A percentile compares a stretch with the other conserved stretches of the same genome.
phyloP scores from a whole-genome alignment of 2,329 filamentous ascomycete genomes.

The Scedosporium boydii region DNA sequence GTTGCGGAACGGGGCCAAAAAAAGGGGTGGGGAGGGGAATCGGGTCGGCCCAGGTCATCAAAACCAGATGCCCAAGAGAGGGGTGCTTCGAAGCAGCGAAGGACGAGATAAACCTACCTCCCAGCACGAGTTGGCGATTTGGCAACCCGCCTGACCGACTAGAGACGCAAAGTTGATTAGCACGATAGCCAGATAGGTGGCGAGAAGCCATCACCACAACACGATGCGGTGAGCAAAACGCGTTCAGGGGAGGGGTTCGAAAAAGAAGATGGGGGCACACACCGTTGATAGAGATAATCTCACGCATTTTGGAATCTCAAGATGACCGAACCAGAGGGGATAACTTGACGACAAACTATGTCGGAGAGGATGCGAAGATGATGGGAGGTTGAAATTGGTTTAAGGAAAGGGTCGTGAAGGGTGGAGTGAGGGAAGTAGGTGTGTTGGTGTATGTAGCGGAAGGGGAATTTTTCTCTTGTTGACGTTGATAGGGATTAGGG shows the following conservation, averaged over 20 bases:
- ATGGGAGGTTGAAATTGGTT: slow-evolving; percentile 5
- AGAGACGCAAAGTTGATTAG: slow-evolving; percentile 23
- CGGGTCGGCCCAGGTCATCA: not conserved
- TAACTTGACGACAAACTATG: slow-evolving; percentile 6
- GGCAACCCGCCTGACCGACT: slow-evolving; percentile 99
- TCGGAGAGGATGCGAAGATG: slow-evolving; percentile 5
- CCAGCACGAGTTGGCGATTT: slow-evolving; percentile 99
- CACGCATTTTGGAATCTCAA: slow-evolving; percentile 68
- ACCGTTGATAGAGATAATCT: slow-evolving; percentile 99
- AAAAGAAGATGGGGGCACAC: slow-evolving; percentile 30
- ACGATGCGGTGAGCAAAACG: slow-evolving; percentile 33
- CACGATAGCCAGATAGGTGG: not conserved
- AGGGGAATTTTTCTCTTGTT: slow-evolving; percentile 7
- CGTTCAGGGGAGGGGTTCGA: slow-evolving; percentile 16
- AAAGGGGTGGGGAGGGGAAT: not conserved
- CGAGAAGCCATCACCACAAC: not conserved
- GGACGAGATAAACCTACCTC: slow-evolving; percentile 62
- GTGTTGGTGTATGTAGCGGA: not conserved
- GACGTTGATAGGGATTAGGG: slow-evolving; percentile 6
- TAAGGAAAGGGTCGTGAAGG: slow-evolving; percentile 3
- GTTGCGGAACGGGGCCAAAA: not conserved
- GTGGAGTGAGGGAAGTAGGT: slow-evolving; percentile 6
- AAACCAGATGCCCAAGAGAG: not conserved
- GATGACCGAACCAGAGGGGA: not conserved
- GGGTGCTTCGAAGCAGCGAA: not conserved